phyloP scores from a whole-genome alignment of 495 filamentous ascomycete species.

The Penicillium antarcticum region DNA sequence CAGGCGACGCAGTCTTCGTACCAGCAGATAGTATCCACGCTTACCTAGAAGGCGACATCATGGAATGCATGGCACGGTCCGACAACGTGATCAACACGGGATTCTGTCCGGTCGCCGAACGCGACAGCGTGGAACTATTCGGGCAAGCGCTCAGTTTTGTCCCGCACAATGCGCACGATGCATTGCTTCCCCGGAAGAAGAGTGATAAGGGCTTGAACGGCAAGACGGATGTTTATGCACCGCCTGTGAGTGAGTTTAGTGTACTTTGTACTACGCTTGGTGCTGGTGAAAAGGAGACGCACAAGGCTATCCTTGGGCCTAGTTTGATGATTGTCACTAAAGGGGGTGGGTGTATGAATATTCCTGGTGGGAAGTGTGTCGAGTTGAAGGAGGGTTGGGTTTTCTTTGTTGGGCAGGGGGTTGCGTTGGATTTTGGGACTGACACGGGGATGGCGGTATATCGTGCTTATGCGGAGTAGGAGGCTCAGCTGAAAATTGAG shows the following conservation, averaged over 20 bases:
- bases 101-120: conserved; percentile 64
- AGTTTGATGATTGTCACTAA: conserved; percentile 63
- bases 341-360: conserved; percentile 57
- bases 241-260: conserved; percentile 72
- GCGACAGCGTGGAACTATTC: conserved; percentile 63
- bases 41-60: conserved; percentile 73
- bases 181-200: conserved; percentile 45
- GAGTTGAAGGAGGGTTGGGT: conserved; percentile 60
- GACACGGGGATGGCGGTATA: conserved; percentile 52
- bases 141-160: conserved; percentile 56
- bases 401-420: conserved; percentile 64
- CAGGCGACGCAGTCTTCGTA: conserved; percentile 69
- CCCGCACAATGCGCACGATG: conserved; percentile 53
- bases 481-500: background rate
- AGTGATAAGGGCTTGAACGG: conserved; percentile 53
- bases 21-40: conserved; percentile 79
- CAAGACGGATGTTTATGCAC: conserved; percentile 59
- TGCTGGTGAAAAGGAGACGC: conserved; percentile 54
- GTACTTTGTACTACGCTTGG: conserved; percentile 59
- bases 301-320: conserved; percentile 57
- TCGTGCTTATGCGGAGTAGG: conserved; percentile 52
- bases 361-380: conserved; percentile 44
- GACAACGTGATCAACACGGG: conserved; percentile 77
- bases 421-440: conserved; percentile 47
- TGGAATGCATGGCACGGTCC: conserved; percentile 82